A percentile compares a stretch with the other conserved stretches of the same genome.
phyloP scores from a whole-genome alignment of 2,329 filamentous ascomycete species.

The Paramyrothecium sp. region DNA sequence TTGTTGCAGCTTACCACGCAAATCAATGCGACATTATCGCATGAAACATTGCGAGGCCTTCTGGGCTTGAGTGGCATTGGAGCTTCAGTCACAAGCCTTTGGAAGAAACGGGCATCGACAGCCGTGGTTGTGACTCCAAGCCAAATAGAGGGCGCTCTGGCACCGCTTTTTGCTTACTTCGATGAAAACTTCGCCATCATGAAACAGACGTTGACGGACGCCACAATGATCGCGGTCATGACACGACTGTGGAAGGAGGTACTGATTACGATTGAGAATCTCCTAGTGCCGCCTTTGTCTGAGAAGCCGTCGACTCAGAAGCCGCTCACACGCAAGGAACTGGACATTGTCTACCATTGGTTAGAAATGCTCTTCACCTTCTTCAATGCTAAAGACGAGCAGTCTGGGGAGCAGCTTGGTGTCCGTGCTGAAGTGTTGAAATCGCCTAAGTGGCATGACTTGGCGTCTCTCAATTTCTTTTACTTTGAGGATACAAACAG shows the following conservation, averaged over 20 bases:
- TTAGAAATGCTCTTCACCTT: conserved; percentile 87
- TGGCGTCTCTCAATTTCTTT: conserved; percentile 96
- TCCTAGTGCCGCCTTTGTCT: conserved; percentile 89
- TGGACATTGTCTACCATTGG: conserved; percentile 96
- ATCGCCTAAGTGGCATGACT: conserved; percentile 96
- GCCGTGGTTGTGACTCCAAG: conserved; percentile 61
- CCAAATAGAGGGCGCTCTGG: conserved; percentile 78
- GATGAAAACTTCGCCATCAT: conserved; percentile 99
- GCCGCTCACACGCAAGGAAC: conserved; percentile 79
- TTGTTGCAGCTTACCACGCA: conserved; percentile 74
- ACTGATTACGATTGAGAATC: conserved; percentile 81
- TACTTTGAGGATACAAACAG: conserved; percentile 93
- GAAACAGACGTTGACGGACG: conserved; percentile 91
- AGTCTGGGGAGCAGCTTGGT: conserved; percentile 75
- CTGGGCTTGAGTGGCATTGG: conserved; percentile 69
- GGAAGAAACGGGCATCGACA: conserved; percentile 58
- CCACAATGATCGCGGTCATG: conserved; percentile 99
- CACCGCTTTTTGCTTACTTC: conserved; percentile 89
- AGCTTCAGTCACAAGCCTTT: conserved; percentile 70
- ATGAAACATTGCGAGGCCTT: conserved; percentile 73
- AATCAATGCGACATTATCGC: conserved; percentile 85
- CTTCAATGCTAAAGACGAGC: conserved; percentile 90
- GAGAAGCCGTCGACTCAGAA: conserved; percentile 90
- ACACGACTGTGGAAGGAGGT: conserved; percentile 97
- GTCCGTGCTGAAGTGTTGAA: conserved; percentile 90